Evolutionary conservation across 2,329 filamentous ascomycete genomes (phyloP), one percentile per base, ranked within the genome.

Genomic region (Bipolaris zeicola): DNA sequence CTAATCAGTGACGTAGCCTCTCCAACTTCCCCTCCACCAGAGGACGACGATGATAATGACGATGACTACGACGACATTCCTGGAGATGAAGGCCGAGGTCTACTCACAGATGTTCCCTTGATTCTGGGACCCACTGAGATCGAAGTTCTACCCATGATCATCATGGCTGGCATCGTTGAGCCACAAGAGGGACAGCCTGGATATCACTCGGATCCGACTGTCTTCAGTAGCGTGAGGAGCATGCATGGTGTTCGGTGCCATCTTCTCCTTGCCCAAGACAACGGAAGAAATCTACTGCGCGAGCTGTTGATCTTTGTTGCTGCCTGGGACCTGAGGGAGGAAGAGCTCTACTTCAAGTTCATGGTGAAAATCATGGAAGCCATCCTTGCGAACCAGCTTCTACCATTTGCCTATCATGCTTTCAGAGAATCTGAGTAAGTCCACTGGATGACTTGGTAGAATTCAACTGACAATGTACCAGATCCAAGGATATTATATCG

Each of bases 291-390:
- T 70, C 81, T 98, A 3, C 81, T 98, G 1, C 85, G 94, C 53
- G 94, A 98, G 75, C 85, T 98, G 69, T 82, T 98, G 41, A 96
- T 98, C 56, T 97, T 97, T 74, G 96, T 97, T 61, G 94, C 94
- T 5, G 93, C 96, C 7, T 98, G 94, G 94, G 94, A 97, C 71
- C 88, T 97, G 68, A 89, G 92, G 38, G 93, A 98, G 73, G 89
- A 94, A 58, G 92, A 96, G 59, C 86, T 96, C 36, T 96, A 97
- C 70, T 97, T 96, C 80, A 94, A 96, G 74, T 91, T 97, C 74
- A 97, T 96, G 76, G 90, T 92, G 42, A 93, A 97, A 76, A 96
- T 98, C 58, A 91, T 97, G 78, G 91, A 96, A 72, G 91, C 94
- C 0, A 90, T 97, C 44, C 87, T 97, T 48, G 89, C 93, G 64